Evolutionary conservation across 768 basidiomycete genomes (phyloP).

Genomic region (Termitomyces sp.): DNA sequence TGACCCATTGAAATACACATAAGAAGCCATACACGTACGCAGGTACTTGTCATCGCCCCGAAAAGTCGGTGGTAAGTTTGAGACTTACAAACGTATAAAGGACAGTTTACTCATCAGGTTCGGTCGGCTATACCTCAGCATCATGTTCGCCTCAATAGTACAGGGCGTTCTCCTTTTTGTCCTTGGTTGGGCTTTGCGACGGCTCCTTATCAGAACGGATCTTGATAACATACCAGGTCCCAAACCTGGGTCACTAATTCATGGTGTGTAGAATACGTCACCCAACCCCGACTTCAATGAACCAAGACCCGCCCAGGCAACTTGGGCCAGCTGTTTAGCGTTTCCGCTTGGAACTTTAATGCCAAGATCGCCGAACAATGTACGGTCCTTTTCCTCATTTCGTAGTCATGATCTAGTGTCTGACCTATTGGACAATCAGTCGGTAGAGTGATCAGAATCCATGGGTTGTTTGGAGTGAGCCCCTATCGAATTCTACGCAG

Average conservation of each 20-base stretch:
- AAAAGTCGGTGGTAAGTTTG: not conserved
- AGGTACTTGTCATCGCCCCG: slow-evolving; percentile 3
- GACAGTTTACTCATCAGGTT: not conserved
- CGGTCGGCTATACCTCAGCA: not conserved
- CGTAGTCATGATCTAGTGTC: not conserved
- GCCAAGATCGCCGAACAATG: slow-evolving; percentile 7
- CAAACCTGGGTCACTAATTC: slow-evolving; percentile 22
- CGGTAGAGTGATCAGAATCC: slow-evolving; percentile 4
- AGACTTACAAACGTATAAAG: not conserved
- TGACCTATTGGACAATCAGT: not conserved
- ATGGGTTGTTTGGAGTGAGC: slow-evolving; percentile 9
- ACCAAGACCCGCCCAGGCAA: slow-evolving; percentile 1
- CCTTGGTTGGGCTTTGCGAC: slow-evolving; percentile 15
- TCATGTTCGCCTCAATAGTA: slow-evolving; percentile 4
- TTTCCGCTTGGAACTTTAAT: slow-evolving; percentile 7
- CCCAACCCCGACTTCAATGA: not conserved
- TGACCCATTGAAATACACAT: not conserved
- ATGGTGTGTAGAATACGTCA: slow-evolving; percentile 18
- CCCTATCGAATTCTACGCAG: too few relatives aligned
- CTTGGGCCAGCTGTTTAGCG: slow-evolving; percentile 8
- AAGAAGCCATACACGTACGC: slow-evolving; percentile 1
- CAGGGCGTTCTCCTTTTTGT: slow-evolving; percentile 8
- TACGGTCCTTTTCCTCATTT: not conserved
- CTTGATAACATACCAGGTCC: slow-evolving; percentile 36
- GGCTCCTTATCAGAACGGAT: slow-evolving; percentile 16